Conservation (phyloP, 345 rosid genomes). For the Dipteronia sinensis region DNA sequence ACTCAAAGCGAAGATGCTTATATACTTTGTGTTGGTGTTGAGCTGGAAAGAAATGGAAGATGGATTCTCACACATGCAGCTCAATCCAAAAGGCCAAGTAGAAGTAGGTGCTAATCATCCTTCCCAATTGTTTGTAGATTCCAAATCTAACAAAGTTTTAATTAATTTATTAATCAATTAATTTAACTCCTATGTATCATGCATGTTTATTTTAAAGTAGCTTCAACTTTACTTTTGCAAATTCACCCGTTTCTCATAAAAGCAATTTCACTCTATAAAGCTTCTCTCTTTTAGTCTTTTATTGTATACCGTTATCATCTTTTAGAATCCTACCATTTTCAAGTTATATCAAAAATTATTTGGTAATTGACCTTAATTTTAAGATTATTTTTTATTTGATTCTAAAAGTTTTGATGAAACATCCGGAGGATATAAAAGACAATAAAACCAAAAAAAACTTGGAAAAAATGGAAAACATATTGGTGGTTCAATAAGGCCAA, state of each 20-base stretch:
- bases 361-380: background rate
- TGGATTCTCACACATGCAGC: conserved; percentile 46
- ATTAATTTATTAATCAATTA: background rate
- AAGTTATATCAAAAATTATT: too few relatives aligned
- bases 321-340: background rate
- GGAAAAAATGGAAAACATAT: background rate
- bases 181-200: background rate
- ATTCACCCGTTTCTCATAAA: background rate
- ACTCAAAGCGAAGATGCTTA: conserved; percentile 24
- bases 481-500: conserved; percentile 25
- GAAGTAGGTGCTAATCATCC: conserved; percentile 34
- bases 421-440: background rate
- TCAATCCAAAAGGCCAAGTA: conserved; percentile 23
- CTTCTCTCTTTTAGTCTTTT: background rate
- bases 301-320: background rate
- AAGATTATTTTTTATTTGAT: background rate
- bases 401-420: background rate
- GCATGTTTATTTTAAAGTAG: conserved; percentile 4
- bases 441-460: background rate
- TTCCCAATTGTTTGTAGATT: conserved; percentile 37
- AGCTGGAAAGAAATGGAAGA: conserved; percentile 42
- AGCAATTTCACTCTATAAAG: conserved; percentile 1
- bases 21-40: conserved; percentile 12
- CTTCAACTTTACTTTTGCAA: conserved; percentile 18
- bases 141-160: conserved; percentile 30